Base-by-base conservation (phyloP, 495 filamentous ascomycete genomes). In the Podospora bellae-mahoneyi region DNA sequence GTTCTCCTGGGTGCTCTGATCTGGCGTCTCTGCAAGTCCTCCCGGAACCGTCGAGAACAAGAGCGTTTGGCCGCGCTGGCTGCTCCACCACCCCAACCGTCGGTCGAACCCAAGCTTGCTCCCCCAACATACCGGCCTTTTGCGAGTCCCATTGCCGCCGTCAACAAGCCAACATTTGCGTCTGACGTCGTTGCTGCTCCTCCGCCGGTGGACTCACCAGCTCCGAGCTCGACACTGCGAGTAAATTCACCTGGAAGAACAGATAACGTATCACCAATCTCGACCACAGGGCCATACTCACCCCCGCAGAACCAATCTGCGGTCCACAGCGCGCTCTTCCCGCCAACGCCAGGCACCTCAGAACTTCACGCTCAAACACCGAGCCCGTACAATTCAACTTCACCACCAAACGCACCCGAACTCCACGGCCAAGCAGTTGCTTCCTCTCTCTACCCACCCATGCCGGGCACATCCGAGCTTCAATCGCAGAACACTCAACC, bases 201-300 rank as follows among this genome's bases (percentile, higher is more conserved):
- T 23, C 44, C 54, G 26, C 32, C 65, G 74, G 77, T 44, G 82
- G 26, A 27, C 59, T 80, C 63, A 69, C 75, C 7, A 80, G 81
- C 78, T 16, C 68, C 71, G 13, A 79, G 77, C 65, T 73, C 72
- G 10, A 76, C 68, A 23, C 65, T 77, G 55, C 76, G 77, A 56
- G 61, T 23, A n/a, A 68, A 66, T 59, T 62, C 59, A 3, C 66
- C 66, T 3, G 44, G 66, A 3, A 73, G 76, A 15, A 63, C 48
- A 23, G 73, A 77, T 34, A 80, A 68, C 67, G 73, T 79, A n/a
- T 81, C 80, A 0, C 81, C 81, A 2, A 71, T 77, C 48, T 80
- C 80, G 7, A 75, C 27, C 30, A 70, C 66, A 0, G 63, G 59
- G 63, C 66, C 72, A 0, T 74, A 65, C 60, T 28, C 74, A 15